Evolutionary conservation across 805 yeast genomes (phyloP), one percentile per base, ranked within the genome.

Genomic region (Monosporozyma aerobia): DNA sequence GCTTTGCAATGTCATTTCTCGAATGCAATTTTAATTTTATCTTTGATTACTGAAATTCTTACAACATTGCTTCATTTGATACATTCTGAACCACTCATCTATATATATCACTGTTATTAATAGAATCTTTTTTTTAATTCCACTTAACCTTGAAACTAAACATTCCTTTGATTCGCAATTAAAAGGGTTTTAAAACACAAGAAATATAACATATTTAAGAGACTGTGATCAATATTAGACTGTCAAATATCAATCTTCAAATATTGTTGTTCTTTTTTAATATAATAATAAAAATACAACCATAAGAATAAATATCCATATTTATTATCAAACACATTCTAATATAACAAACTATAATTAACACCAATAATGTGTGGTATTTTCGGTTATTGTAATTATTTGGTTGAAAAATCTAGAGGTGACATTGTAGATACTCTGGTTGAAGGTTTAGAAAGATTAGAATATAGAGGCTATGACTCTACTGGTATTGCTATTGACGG

Each of bases 381-480:
- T 69, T 94, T 94, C 72, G 99, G 99, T 60, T 94, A 94, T 73
- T 90, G 94, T 62, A 94, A 94, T 79, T 94, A 87, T 71, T 79
- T 92, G 68, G 96, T 89, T 54, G 96, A 90, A 61, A 87, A 82
- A 69, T 77, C 90, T 51, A 80, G 98, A 72, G 97, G 96, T 48
- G 97, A 92, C 64, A 90, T 94, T 70, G 77, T 92, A 57, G 88
- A 85, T 69, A 89, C 90, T 54, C 79, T 94, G 59, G 78, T 92
- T 49, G 97, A 90, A 63, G 96, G 96, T 57, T 76, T 85, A 54
- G 82, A 80, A 63, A 83, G 95, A 65, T 79, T 94, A 63, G 99
- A 94, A 72, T 94, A 94, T 74, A 85, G 99, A 73, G 99, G 99
- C 46, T 94, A 94, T 65, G 99, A 94, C 72, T 90, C 98, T 22